Evolutionary conservation across 768 basidiomycete genomes (phyloP).

Genomic region (Podaxis sp.): DNA sequence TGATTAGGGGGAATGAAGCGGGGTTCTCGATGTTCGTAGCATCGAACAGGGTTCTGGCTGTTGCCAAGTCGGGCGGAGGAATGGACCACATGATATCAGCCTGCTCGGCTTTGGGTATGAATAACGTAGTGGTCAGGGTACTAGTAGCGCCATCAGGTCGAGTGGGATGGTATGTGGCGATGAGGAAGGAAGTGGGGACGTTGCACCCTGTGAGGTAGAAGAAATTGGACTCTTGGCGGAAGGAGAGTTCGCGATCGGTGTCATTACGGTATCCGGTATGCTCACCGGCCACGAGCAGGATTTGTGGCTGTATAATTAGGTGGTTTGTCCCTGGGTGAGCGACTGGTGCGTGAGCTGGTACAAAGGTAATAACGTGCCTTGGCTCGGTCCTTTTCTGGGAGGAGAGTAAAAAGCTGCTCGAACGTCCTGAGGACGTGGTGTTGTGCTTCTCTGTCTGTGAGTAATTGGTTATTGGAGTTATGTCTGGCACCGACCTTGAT

Average conservation of each 20-base stretch:
- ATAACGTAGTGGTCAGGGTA: constrained; percentile 55
- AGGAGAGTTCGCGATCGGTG: constrained; percentile 79
- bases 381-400: constrained; percentile 14
- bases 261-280: constrained; percentile 68
- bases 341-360: not conserved
- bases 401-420: constrained; percentile 12
- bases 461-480: not conserved
- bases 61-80: constrained; percentile 67
- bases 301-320: constrained; percentile 51
- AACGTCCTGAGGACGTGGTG: constrained; percentile 16
- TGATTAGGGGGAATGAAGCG: constrained; percentile 39
- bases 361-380: constrained; percentile 4
- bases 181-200: constrained; percentile 66
- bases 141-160: constrained; percentile 35
- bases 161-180: constrained; percentile 48
- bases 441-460: not conserved
- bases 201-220: constrained; percentile 82
- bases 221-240: constrained; percentile 80
- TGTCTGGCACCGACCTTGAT: not conserved
- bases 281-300: constrained; percentile 67
- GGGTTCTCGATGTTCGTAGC: constrained; percentile 59
- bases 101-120: constrained; percentile 73
- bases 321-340: not conserved
- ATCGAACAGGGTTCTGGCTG: constrained; percentile 49
- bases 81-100: constrained; percentile 88